Conservation (phyloP, 75 land plant species). For the Larix kaempferi region DNA sequence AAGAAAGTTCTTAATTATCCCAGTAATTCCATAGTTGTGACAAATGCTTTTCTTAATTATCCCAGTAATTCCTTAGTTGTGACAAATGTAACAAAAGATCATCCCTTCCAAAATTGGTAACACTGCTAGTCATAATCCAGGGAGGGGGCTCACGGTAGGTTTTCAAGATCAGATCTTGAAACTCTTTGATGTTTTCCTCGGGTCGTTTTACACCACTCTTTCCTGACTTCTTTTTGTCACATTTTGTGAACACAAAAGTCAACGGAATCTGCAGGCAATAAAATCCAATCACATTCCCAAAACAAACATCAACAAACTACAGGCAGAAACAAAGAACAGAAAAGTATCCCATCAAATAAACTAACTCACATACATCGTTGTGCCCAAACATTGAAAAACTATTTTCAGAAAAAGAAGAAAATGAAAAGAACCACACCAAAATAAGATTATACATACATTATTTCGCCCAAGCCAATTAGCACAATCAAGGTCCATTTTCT, state of each 20-base stretch:
- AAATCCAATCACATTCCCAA: neutral
- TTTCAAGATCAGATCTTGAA: constrained; percentile 44
- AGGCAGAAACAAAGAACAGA: neutral
- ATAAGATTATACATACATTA: constrained; percentile 35
- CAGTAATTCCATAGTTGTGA: constrained; percentile 77
- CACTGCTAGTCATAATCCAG: constrained; percentile 90
- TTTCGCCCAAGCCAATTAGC: constrained; percentile 90
- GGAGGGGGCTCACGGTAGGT: constrained; percentile 50
- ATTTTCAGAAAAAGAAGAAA: neutral
- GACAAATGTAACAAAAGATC: constrained; percentile 80
- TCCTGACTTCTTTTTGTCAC: constrained; percentile 67
- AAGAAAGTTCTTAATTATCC: constrained; percentile 34
- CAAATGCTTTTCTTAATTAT: constrained; percentile 52
- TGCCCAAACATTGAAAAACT: neutral
- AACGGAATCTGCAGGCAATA: constrained; percentile 50
- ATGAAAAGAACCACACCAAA: neutral
- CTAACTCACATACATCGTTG: neutral
- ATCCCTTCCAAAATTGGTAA: constrained; percentile 71
- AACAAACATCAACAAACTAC: constrained; percentile 1
- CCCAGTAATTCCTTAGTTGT: constrained; percentile 79
- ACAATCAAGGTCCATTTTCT: constrained; percentile 78
- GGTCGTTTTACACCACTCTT: constrained; percentile 48
- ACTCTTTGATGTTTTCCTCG: constrained; percentile 60
- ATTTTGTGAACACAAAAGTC: constrained; percentile 86
- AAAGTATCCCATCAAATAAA: neutral